phyloP scores from a whole-genome alignment of 805 yeast species.

The fission yeast (Schizosaccharomyces pombe) region DNA sequence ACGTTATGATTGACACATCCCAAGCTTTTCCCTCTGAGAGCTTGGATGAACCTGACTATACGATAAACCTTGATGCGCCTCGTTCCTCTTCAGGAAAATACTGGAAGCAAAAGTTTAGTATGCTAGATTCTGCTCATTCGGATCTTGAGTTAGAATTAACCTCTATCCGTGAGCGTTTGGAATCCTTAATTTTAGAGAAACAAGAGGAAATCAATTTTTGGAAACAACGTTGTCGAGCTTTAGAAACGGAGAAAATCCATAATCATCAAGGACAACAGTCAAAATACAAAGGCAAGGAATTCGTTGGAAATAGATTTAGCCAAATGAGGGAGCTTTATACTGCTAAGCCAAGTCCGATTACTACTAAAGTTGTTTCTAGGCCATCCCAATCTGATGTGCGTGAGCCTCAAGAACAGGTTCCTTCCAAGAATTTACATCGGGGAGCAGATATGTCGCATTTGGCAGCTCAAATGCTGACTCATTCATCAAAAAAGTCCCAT shows the following conservation, averaged over 20 bases:
- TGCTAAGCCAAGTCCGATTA: no score
- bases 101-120: neutral
- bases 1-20: neutral
- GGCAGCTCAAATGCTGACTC: slow-evolving; percentile 1
- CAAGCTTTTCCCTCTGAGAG: neutral
- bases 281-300: neutral
- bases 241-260: no score
- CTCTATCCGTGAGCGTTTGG: neutral
- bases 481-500: neutral
- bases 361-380: no score
- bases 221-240: neutral
- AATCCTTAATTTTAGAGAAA: neutral
- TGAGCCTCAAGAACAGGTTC: no score
- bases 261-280: neutral
- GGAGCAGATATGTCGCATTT: neutral
- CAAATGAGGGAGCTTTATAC: no score
- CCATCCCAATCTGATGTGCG: no score
- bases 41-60: neutral
- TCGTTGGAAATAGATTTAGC: no score
- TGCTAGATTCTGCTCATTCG: neutral
- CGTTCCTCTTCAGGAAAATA: neutral
- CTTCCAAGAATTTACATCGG: neutral
- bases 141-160: neutral
- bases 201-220: neutral
- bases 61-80: neutral